These are phyloP conservation scores for Ascochyta pisi DNA, from an alignment of 2,329 filamentous ascomycete species.

Conservation along the genomic window DNA sequence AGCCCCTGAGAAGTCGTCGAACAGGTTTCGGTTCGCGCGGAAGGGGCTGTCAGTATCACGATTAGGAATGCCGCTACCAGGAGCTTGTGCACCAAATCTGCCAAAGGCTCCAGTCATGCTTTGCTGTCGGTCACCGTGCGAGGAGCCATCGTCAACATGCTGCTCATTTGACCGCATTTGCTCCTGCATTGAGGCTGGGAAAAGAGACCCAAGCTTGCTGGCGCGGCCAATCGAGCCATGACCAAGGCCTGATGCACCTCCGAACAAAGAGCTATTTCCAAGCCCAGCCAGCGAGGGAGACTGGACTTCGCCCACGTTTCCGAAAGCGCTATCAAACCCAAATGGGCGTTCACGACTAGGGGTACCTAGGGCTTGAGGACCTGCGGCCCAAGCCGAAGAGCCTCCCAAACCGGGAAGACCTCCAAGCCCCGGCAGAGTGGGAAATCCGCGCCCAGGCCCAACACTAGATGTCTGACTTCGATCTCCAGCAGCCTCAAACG, in stretches of 20 bases:
- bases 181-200: slow-evolving; percentile 87
- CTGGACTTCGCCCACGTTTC: slow-evolving; percentile 77
- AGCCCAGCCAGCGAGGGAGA: slow-evolving; percentile 74
- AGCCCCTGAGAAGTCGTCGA: slow-evolving; percentile 48
- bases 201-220: slow-evolving; percentile 86
- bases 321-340: slow-evolving; percentile 66
- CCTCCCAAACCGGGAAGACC: slow-evolving; percentile 65
- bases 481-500: slow-evolving; percentile 74
- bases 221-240: slow-evolving; percentile 72
- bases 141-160: slow-evolving; percentile 64
- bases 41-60: slow-evolving; percentile 52
- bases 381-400: slow-evolving; percentile 67
- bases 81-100: slow-evolving; percentile 58
- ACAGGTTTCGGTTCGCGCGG: slow-evolving; percentile 45
- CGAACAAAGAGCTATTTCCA: slow-evolving; percentile 70
- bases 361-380: slow-evolving; percentile 76
- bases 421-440: slow-evolving; percentile 65
- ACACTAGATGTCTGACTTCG: slow-evolving; percentile 92
- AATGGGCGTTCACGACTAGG: slow-evolving; percentile 68
- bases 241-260: slow-evolving; percentile 58
- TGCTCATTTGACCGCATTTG: slow-evolving; percentile 73
- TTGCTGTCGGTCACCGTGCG: slow-evolving; percentile 46
- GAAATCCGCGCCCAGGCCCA: slow-evolving; percentile 74
- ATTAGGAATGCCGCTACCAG: slow-evolving; percentile 35
- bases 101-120: slow-evolving; percentile 71